phyloP scores from a whole-genome alignment of 2,329 filamentous ascomycete species.

The Cladorrhinum sp. region DNA sequence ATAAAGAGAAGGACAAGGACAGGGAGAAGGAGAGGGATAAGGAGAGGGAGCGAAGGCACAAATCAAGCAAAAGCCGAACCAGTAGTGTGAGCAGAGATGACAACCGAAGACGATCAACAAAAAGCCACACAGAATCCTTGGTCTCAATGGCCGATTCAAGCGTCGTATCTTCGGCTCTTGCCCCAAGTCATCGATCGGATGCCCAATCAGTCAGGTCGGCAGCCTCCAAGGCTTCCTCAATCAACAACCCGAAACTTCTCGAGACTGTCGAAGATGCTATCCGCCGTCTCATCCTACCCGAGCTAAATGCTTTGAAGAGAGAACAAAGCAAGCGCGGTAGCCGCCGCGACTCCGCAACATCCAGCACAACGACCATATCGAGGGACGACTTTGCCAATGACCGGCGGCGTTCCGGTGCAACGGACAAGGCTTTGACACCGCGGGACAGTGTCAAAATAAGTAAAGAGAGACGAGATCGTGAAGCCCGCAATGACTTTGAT shows the following conservation, averaged over 20 bases:
- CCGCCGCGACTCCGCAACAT: conserved; percentile 62
- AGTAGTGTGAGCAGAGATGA: conserved; percentile 51
- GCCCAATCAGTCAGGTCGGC: conserved; percentile 51
- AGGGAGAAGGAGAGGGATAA: conserved; percentile 45
- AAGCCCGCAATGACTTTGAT: conserved; percentile 54
- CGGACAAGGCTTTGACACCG: conserved; percentile 52
- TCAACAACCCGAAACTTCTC: conserved; percentile 87
- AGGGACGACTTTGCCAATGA: conserved; percentile 57
- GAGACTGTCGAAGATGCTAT: conserved; percentile 94
- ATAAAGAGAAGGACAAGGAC: conserved; percentile 47
- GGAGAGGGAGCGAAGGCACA: conserved; percentile 46
- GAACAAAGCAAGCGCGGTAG: conserved; percentile 78
- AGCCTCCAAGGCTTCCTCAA: conserved; percentile 61
- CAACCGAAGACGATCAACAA: conserved; percentile 49
- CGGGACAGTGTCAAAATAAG: conserved; percentile 48
- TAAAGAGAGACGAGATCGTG: conserved; percentile 48
- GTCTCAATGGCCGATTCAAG: conserved; percentile 54
- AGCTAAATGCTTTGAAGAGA: conserved; percentile 86
- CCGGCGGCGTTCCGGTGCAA: conserved; percentile 57
- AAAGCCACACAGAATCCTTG: conserved; percentile 50
- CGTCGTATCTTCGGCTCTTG: conserved; percentile 51
- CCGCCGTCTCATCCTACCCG: conserved; percentile 81
- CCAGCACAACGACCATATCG: conserved; percentile 53
- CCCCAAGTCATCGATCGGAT: conserved; percentile 55
- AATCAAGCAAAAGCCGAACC: conserved; percentile 48